These are phyloP conservation scores for Penicillium chermesinum DNA, from an alignment of 495 filamentous ascomycete genomes.

Conservation along the genomic window DNA sequence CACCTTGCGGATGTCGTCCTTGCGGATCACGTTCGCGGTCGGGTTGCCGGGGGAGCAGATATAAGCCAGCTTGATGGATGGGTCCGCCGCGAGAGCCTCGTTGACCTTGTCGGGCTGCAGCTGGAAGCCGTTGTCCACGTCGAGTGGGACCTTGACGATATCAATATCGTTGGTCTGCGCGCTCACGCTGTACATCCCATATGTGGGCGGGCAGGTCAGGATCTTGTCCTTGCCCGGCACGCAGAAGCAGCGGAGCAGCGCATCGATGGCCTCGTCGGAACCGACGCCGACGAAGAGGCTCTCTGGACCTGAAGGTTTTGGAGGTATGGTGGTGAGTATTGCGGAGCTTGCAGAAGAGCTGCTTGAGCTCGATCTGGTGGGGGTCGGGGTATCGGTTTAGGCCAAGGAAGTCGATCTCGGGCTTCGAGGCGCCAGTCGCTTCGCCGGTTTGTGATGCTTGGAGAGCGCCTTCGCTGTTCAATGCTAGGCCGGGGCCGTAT, in stretches of 20 bases:
- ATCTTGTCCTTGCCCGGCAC: constrained; percentile 80
- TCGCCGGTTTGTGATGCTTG: constrained; percentile 29
- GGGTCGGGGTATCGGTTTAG: constrained; percentile 96
- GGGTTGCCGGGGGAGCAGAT: constrained; percentile 94
- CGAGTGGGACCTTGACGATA: constrained; percentile 79
- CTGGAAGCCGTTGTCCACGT: constrained; percentile 54
- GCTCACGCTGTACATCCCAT: constrained; percentile 96
- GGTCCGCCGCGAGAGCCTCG: constrained; percentile 54
- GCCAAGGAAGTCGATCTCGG: constrained; percentile 63
- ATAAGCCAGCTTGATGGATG: constrained; percentile 79
- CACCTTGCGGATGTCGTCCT: constrained; percentile 66
- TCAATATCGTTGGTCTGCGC: constrained; percentile 88
- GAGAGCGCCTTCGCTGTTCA: constrained; percentile 44
- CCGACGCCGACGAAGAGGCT: constrained; percentile 95
- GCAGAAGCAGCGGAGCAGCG: constrained; percentile 88
- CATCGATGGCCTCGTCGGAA: constrained; percentile 94
- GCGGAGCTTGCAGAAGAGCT: constrained; percentile 78
- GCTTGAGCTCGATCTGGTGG: constrained; percentile 82
- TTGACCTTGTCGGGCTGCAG: constrained; percentile 67
- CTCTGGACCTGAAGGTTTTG: constrained; percentile 65
- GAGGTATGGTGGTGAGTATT: constrained; percentile 77
- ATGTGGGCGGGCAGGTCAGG: constrained; percentile 91
- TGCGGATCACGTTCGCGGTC: constrained; percentile 70
- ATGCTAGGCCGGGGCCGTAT: constrained; percentile 68
- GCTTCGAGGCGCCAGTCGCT: constrained; percentile 34